phyloP scores from a whole-genome alignment of 2,329 filamentous ascomycete genomes.

The Botryotinia globosa region DNA sequence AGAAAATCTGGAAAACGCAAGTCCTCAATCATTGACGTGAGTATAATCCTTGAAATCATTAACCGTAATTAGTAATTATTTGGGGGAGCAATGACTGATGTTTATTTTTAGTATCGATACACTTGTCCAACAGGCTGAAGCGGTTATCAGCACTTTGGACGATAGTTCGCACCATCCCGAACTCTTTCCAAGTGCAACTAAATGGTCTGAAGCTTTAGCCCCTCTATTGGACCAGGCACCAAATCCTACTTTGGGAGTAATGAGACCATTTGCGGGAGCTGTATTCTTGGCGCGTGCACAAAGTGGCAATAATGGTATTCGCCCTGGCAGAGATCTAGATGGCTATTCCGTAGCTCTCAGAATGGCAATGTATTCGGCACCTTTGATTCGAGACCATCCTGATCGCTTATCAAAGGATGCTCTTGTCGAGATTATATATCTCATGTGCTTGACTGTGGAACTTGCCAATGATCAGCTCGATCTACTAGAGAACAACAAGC shows the following conservation, averaged over 20 bases:
- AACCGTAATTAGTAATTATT: not conserved
- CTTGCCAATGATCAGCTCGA: constrained; percentile 53
- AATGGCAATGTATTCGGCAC: constrained; percentile 68
- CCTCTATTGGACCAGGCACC: constrained; percentile 53
- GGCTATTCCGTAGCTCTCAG: constrained; percentile 72
- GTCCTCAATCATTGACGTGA: constrained; percentile 51
- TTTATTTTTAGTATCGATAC: constrained; percentile 48
- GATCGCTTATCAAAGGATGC: constrained; percentile 43
- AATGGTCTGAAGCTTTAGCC: constrained; percentile 64
- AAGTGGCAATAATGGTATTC: constrained; percentile 27
- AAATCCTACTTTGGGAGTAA: constrained; percentile 67
- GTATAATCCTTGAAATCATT: constrained; percentile 29
- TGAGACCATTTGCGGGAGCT: constrained; percentile 67
- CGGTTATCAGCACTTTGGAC: constrained; percentile 41
- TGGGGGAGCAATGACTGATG: constrained; percentile 22
- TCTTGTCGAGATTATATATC: constrained; percentile 51
- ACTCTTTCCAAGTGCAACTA: constrained; percentile 60
- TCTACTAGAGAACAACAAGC: constrained; percentile 43
- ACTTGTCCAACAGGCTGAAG: constrained; percentile 49
- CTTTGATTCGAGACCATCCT: constrained; percentile 50
- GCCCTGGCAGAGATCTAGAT: constrained; percentile 56
- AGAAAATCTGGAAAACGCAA: constrained; percentile 51
- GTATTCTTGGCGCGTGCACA: constrained; percentile 57
- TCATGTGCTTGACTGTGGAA: constrained; percentile 51
- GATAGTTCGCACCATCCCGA: constrained; percentile 39